Conservation (phyloP, 768 basidiomycete species). For the Leccinellum rugosiceps region DNA sequence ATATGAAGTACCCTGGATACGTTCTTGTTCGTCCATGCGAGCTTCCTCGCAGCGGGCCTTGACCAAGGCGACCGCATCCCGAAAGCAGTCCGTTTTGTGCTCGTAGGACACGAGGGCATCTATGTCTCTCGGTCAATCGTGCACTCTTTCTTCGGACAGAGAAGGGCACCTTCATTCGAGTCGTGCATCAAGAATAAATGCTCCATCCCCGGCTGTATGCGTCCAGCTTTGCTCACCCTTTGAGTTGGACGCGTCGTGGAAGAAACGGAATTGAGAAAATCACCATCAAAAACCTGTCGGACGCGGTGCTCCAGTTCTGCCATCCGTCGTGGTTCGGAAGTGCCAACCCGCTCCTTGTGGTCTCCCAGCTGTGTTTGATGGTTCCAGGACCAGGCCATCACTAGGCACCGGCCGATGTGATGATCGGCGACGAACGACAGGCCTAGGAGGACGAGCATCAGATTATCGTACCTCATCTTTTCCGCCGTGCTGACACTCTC, state of each 20-base stretch:
- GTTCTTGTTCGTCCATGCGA: conserved; percentile 56
- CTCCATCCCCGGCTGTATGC: conserved; percentile 18
- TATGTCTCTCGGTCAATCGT: conserved; percentile 15
- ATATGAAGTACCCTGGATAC: conserved; percentile 49
- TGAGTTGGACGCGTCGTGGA: neutral
- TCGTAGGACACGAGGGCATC: conserved; percentile 42
- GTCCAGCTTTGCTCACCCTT: neutral
- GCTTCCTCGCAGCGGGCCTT: conserved; percentile 50
- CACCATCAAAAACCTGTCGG: neutral
- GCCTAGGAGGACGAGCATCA: neutral
- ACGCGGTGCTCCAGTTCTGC: neutral
- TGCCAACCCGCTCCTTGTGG: neutral
- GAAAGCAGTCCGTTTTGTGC: conserved; percentile 62
- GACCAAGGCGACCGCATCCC: conserved; percentile 46
- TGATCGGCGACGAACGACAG: neutral
- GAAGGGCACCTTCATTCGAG: conserved; percentile 2
- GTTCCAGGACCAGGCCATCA: neutral
- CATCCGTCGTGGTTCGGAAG: neutral
- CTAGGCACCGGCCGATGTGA: neutral
- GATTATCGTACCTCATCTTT: neutral
- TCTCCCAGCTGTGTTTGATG: neutral
- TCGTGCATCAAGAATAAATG: conserved; percentile 8
- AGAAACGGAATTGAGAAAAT: neutral
- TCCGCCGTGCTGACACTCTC: neutral
- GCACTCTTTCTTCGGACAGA: neutral